Conservation (phyloP, 2,329 filamentous ascomycete species). For the Didymella pomorum region DNA sequence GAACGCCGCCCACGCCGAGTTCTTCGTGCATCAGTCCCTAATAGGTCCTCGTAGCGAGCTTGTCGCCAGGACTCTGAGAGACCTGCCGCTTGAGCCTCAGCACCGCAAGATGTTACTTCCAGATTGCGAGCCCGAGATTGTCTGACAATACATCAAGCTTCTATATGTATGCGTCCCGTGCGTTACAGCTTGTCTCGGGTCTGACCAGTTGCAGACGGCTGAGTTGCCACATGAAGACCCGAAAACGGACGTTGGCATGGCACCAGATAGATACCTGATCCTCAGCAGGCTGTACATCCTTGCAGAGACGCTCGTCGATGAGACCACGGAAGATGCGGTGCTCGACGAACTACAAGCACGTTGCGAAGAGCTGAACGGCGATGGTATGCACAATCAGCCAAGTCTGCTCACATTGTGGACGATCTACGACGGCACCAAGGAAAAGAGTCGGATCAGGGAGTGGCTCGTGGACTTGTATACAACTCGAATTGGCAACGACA, state of each 20-base stretch:
- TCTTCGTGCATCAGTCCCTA: neutral
- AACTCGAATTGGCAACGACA: neutral
- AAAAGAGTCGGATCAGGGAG: neutral
- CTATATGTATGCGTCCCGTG: neutral
- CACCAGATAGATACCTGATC: neutral
- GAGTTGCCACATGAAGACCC: neutral
- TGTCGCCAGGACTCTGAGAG: neutral
- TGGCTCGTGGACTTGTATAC: neutral
- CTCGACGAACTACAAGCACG: neutral
- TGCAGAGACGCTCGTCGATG: neutral
- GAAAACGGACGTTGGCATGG: neutral
- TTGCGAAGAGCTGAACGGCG: neutral
- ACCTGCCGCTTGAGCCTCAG: neutral
- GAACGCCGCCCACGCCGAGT: neutral
- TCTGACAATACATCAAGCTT: neutral
- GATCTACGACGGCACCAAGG: neutral
- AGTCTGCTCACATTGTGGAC: neutral
- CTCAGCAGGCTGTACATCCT: slow-evolving; percentile 1
- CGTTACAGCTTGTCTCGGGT: neutral
- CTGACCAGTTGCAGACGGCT: neutral
- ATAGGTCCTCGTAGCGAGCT: neutral
- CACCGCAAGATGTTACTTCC: neutral
- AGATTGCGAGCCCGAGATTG: neutral
- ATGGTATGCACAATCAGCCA: neutral
- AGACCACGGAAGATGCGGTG: neutral